Evolutionary conservation across 1,284 basidiomycete genomes (phyloP).

Genomic region (Tylopilus orsonianus): DNA sequence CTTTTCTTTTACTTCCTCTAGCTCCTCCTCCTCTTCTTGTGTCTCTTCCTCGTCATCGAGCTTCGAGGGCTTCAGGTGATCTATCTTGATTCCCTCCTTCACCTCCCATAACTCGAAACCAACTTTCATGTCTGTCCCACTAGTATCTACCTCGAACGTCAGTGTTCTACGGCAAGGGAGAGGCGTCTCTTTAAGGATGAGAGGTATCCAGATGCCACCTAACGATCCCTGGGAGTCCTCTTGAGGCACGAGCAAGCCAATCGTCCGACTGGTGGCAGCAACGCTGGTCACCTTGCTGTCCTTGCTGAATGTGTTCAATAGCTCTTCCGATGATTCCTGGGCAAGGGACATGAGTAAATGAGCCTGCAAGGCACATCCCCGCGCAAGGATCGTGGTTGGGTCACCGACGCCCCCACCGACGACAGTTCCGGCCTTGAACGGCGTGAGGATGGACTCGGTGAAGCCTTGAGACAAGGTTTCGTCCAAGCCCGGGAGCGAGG

Average conservation of each 20-base stretch:
- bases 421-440: conserved; percentile 64
- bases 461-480: conserved; percentile 73
- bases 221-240: conserved; percentile 43
- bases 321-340: conserved; percentile 48
- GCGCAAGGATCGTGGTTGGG: conserved; percentile 86
- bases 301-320: conserved; percentile 52
- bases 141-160: conserved; percentile 66
- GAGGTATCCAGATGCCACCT: conserved; percentile 64
- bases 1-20: conserved; percentile 65
- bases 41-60: conserved; percentile 52
- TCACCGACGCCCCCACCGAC: conserved; percentile 74
- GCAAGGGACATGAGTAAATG: conserved; percentile 59
- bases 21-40: conserved; percentile 62
- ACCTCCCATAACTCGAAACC: conserved; percentile 90
- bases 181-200: conserved; percentile 73
- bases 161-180: conserved; percentile 77
- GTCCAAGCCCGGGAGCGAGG: conserved; percentile 83
- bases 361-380: conserved; percentile 89
- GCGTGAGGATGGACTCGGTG: conserved; percentile 62
- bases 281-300: conserved; percentile 46
- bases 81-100: conserved; percentile 75
- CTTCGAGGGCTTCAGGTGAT: conserved; percentile 57
- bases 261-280: conserved; percentile 62
- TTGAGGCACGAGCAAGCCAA: conserved; percentile 82
- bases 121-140: conserved; percentile 50